Base-by-base conservation (phyloP, 208 protist species). In the Sergeia podlipaevii region DNA sequence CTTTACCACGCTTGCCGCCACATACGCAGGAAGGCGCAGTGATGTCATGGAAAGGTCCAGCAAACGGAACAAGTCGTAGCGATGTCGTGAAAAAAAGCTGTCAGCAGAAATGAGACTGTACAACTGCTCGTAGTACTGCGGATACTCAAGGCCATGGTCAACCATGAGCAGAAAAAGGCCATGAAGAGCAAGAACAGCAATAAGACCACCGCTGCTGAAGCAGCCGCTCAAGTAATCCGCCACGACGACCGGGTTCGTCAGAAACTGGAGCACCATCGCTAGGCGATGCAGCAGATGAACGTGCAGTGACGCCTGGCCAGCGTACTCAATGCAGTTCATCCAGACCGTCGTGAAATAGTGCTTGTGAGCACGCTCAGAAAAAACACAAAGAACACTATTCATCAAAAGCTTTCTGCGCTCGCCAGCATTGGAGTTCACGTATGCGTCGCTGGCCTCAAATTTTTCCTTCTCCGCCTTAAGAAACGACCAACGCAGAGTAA, bases 81-180 rank as follows among this genome's bases (percentile, higher is more conserved):
- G 81, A 49, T 96, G 81, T 2, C 84, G 75, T n/a, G 87, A 93
- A 10, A 81, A 56, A 60, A 93, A 93, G 11, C 65, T 67, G 56
- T 92, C 83, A 1, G 87, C 53, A 1, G 81, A 91, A 54, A 96
- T 65, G 24, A 95, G 72, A 29, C 70, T 79, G 74, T 96, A 96
- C 20, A 96, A 74, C 54, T 96, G 85, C 56, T 91, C 70, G 68
- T 93, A 96, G 67, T 88, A 96, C 27, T 89, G 60, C 4, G 90
- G 90, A 49, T 95, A 95, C 73, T 96, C 86, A 10, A 96, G 67
- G 0, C 85, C 83, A 57, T 96, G 83, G 57, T 95, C 83, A 15
- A 93, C 56, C 81, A 96, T 95, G 33, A 96, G 75, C 11, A 95
- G 13, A 50, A 94, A 91, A 8, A 96, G 71, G 1, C 86, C 86